phyloP scores from a whole-genome alignment of 2,329 filamentous ascomycete genomes.

The Venturia oleaginea region DNA sequence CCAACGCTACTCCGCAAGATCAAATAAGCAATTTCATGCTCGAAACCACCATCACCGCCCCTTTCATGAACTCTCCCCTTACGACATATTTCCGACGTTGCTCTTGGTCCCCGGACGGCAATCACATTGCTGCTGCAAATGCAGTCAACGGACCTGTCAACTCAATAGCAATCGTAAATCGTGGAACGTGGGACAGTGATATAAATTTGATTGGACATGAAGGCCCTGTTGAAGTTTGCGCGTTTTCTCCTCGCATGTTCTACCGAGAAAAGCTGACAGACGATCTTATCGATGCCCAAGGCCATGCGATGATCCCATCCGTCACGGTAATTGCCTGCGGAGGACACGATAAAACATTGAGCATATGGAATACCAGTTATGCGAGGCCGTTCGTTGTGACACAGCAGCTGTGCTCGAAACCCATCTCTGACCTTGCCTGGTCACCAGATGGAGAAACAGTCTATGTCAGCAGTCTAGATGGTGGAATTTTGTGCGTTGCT shows the following conservation, averaged over 20 bases:
- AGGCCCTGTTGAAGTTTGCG: constrained; percentile 92
- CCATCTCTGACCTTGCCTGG: constrained; percentile 92
- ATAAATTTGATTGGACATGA: constrained; percentile 97
- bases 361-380: constrained; percentile 95
- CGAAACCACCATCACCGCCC: constrained; percentile 79
- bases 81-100: constrained; percentile 95
- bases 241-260: constrained; percentile 90
- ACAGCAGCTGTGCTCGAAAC: constrained; percentile 81
- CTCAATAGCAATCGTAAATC: constrained; percentile 91
- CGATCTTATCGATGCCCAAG: constrained; percentile 37
- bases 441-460: constrained; percentile 81
- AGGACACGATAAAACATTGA: constrained; percentile 91
- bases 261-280: constrained; percentile 55
- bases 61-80: constrained; percentile 83
- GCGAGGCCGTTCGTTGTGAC: constrained; percentile 83
- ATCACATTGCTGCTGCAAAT: constrained; percentile 93
- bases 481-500: constrained; percentile 69
- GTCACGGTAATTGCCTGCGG: constrained; percentile 96
- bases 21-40: constrained; percentile 95
- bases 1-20: constrained; percentile 88
- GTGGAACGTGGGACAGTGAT: constrained; percentile 87
- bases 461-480: constrained; percentile 81
- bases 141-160: constrained; percentile 95
- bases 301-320: constrained; percentile 36
- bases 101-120: constrained; percentile 95